Conservation (phyloP, 2,329 filamentous ascomycete genomes). For the Penicillium sp. region DNA sequence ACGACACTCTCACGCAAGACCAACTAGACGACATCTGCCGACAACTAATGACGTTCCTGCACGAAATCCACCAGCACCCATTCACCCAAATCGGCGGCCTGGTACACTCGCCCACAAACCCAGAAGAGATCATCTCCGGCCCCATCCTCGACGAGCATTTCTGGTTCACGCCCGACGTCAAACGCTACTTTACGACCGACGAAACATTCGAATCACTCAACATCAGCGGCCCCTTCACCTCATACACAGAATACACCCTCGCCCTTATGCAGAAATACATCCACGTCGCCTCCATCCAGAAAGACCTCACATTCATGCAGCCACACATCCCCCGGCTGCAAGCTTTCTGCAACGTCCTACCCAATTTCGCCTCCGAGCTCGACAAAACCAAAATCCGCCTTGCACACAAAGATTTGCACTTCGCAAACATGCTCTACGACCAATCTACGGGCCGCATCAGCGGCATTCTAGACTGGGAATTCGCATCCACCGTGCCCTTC, state of each 20-base stretch:
- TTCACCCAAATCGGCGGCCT: conserved; percentile 28
- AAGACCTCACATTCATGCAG: conserved; percentile 23
- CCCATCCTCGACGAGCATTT: conserved; percentile 35
- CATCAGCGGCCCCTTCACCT: conserved; percentile 17
- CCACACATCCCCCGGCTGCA: conserved; percentile 26
- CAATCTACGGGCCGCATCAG: conserved; percentile 24
- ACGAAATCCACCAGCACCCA: conserved; percentile 25
- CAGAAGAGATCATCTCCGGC: conserved; percentile 17
- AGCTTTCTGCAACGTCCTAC: conserved; percentile 18
- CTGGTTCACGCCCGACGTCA: conserved; percentile 32
- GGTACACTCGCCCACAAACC: background rate
- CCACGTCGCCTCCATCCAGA: conserved; percentile 24
- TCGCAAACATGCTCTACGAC: conserved; percentile 37
- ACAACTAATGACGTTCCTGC: conserved; percentile 28
- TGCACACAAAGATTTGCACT: conserved; percentile 38
- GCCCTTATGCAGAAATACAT: conserved; percentile 24
- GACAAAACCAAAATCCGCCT: conserved; percentile 23
- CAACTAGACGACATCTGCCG: conserved; percentile 22
- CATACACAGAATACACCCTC: conserved; percentile 25
- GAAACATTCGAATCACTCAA: conserved; percentile 10
- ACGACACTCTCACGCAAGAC: conserved; percentile 18
- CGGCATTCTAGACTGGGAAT: conserved; percentile 38
- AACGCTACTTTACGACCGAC: conserved; percentile 22
- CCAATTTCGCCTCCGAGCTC: conserved; percentile 11
- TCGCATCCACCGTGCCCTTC: conserved; percentile 33